Conservation (phyloP, 2,329 filamentous ascomycete species). For the Parafenestella ontariensis region DNA sequence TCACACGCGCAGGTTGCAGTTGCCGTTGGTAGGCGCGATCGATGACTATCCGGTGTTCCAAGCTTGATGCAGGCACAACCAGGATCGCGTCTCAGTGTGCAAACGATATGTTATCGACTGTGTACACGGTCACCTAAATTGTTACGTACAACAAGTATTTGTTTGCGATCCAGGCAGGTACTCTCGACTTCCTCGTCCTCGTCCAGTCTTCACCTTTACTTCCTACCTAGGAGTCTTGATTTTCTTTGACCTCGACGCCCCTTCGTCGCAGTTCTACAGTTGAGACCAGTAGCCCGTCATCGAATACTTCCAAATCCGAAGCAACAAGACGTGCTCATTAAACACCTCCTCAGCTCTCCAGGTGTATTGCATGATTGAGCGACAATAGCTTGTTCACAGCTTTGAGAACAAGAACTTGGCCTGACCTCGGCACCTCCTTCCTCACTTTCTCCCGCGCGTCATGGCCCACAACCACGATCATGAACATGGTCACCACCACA, state of each 20-base stretch:
- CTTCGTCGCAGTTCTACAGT: too few relatives aligned
- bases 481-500: conserved; percentile 11
- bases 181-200: neutral
- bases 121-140: conserved; percentile 5
- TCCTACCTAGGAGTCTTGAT: neutral
- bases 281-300: too few relatives aligned
- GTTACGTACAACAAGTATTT: conserved; percentile 14
- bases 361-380: too few relatives aligned
- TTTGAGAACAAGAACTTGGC: too few relatives aligned
- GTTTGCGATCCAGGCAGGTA: neutral
- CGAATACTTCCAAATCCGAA: too few relatives aligned
- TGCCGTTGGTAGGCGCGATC: neutral
- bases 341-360: too few relatives aligned
- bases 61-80: conserved; percentile 11
- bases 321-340: too few relatives aligned
- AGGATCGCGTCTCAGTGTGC: conserved; percentile 10
- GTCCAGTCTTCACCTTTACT: neutral
- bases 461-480: conserved; percentile 24
- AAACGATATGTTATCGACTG: conserved; percentile 21
- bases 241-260: neutral
- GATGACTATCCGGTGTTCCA: conserved; percentile 5
- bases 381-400: too few relatives aligned
- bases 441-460: neutral
- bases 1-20: neutral
- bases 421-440: neutral